Evolutionary conservation across 768 basidiomycete genomes (phyloP).

Genomic region (Polyporus arcularius): DNA sequence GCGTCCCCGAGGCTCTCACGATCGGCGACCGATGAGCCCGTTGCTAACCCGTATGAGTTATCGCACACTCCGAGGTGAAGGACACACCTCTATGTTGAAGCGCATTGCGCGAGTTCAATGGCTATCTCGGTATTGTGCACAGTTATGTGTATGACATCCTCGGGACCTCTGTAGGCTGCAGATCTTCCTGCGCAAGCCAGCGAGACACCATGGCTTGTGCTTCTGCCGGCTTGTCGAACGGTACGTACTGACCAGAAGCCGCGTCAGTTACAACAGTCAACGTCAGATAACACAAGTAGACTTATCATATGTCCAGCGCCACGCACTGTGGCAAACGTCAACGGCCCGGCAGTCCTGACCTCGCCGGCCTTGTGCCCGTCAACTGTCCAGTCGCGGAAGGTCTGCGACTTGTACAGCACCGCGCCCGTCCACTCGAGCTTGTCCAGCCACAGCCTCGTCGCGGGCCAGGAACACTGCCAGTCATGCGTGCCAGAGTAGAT

Average conservation of each 20-base stretch:
- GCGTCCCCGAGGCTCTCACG: neutral
- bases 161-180: conserved; percentile 8
- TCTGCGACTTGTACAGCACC: conserved; percentile 46
- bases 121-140: neutral
- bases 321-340: conserved; percentile 65
- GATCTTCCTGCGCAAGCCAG: conserved; percentile 52
- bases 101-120: neutral
- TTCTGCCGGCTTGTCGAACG: conserved; percentile 69
- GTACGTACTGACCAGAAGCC: conserved; percentile 45
- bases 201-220: conserved; percentile 61
- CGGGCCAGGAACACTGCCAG: conserved; percentile 81
- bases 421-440: conserved; percentile 72
- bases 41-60: neutral
- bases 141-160: neutral
- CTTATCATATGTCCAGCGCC: conserved; percentile 68
- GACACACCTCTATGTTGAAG: too few species aligned
- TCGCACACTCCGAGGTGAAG: too few species aligned
- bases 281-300: conserved; percentile 19
- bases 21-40: too few species aligned
- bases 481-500: conserved; percentile 77
- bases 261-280: conserved; percentile 10
- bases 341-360: conserved; percentile 52
- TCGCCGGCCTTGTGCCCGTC: conserved; percentile 55
- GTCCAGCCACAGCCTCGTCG: conserved; percentile 77
- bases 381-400: conserved; percentile 63